Conservation (phyloP, 2,329 filamentous ascomycete genomes). For the Thelonectria discophora region DNA sequence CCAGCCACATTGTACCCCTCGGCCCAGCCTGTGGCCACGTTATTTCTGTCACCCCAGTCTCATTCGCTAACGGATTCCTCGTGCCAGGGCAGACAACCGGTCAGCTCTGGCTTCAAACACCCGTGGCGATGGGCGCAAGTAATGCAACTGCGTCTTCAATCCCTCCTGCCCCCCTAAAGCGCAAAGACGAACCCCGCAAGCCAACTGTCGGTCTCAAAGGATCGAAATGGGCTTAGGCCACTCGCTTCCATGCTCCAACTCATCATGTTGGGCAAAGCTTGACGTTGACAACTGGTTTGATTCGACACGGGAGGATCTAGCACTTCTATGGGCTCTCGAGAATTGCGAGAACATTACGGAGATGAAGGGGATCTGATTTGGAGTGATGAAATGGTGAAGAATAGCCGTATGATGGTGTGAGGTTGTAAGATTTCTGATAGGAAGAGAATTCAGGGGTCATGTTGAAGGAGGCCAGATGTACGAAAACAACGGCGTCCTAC, state of each 20-base stretch:
- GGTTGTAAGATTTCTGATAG: too few species aligned
- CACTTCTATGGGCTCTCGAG: too few species aligned
- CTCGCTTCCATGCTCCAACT: too few species aligned
- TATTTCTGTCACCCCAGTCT: constrained; percentile 28
- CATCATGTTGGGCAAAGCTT: too few species aligned
- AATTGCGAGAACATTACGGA: too few species aligned
- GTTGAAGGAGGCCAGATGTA: neutral
- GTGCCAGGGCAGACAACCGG: constrained; percentile 29
- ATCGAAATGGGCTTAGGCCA: constrained; percentile 34
- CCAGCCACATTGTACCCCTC: neutral
- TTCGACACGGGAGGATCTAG: too few species aligned
- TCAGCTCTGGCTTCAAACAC: constrained; percentile 26
- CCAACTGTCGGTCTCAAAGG: constrained; percentile 28
- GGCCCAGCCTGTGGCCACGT: constrained; percentile 27
- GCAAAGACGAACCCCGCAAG: constrained; percentile 5
- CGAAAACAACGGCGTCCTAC: neutral
- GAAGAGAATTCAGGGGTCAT: neutral
- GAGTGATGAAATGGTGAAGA: too few species aligned
- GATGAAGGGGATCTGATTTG: neutral
- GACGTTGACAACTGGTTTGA: too few species aligned
- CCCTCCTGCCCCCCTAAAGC: neutral
- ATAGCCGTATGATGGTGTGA: too few species aligned
- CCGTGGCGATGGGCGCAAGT: neutral
- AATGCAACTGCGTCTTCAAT: neutral
- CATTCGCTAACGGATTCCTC: constrained; percentile 33